phyloP scores from a whole-genome alignment of 1,139 yeast species.

The Suhomyces kunorum region DNA sequence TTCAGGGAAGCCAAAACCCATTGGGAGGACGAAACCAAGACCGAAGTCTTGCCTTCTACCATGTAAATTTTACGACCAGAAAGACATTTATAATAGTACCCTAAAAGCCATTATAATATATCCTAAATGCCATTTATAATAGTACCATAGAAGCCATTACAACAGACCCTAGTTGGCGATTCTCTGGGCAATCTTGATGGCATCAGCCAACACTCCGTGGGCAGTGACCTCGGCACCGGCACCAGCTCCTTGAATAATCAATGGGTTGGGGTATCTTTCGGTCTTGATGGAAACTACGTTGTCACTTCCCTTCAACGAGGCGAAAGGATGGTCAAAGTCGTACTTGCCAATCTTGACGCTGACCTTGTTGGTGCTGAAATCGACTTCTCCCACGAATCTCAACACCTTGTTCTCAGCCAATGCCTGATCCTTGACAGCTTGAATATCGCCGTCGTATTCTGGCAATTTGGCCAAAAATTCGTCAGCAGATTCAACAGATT shows the following conservation, averaged over 20 bases:
- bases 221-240: conserved; percentile 99
- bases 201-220: conserved; percentile 94
- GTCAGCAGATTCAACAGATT: conserved; percentile 65
- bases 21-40: conserved; percentile 41
- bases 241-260: conserved; percentile 97
- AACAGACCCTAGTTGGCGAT: conserved; percentile 40
- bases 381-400: conserved; percentile 91
- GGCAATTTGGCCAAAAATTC: conserved; percentile 84
- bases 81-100: neutral
- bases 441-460: conserved; percentile 76
- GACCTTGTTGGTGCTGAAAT: conserved; percentile 63
- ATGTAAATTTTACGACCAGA: neutral
- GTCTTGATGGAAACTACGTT: conserved; percentile 92
- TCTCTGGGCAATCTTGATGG: conserved; percentile 88
- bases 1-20: conserved; percentile 59
- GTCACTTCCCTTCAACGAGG: conserved; percentile 92
- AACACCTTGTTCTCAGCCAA: conserved; percentile 81
- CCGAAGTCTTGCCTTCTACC: conserved; percentile 8
- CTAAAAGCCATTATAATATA: neutral
- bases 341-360: conserved; percentile 88
- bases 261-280: conserved; percentile 87
- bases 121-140: neutral
- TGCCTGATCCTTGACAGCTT: conserved; percentile 76
- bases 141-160: neutral
- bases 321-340: conserved; percentile 89